Evolutionary conservation across 2,329 filamentous ascomycete genomes (phyloP).

Genomic region (Sclerotinia minor): DNA sequence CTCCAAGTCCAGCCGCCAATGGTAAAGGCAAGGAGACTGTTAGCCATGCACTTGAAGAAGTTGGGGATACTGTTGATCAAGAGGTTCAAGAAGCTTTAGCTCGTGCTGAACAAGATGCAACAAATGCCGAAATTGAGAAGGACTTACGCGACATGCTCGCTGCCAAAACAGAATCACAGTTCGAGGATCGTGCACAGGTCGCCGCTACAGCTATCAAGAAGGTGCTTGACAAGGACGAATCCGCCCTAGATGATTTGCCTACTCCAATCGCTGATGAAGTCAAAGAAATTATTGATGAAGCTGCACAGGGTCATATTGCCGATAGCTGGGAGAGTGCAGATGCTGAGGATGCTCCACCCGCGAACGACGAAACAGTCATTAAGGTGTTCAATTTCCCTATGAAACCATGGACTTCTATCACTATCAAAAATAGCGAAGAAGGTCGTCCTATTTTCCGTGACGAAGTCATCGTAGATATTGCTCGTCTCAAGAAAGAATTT

Average conservation of each 20-base stretch:
- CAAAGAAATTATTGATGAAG: conserved; percentile 58
- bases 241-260: conserved; percentile 56
- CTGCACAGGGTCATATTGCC: conserved; percentile 58
- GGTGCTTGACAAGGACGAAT: conserved; percentile 56
- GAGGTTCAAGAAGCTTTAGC: conserved; percentile 51
- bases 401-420: conserved; percentile 92
- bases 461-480: conserved; percentile 86
- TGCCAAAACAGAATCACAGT: conserved; percentile 55
- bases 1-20: conserved; percentile 26
- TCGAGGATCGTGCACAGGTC: conserved; percentile 51
- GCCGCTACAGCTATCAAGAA: conserved; percentile 53
- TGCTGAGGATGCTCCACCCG: conserved; percentile 59
- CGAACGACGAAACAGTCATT: conserved; percentile 65
- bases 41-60: conserved; percentile 54
- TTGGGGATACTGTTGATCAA: conserved; percentile 18
- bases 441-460: conserved; percentile 67
- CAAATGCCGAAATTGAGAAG: conserved; percentile 50
- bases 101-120: conserved; percentile 49
- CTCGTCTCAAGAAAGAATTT: conserved; percentile 93
- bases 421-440: conserved; percentile 61
- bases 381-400: conserved; percentile 95
- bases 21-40: conserved; percentile 61
- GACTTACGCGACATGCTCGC: conserved; percentile 53
- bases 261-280: conserved; percentile 56
- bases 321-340: conserved; percentile 92